phyloP scores from a whole-genome alignment of 73 alveolate species.

The Uronychia binucleata region DNA sequence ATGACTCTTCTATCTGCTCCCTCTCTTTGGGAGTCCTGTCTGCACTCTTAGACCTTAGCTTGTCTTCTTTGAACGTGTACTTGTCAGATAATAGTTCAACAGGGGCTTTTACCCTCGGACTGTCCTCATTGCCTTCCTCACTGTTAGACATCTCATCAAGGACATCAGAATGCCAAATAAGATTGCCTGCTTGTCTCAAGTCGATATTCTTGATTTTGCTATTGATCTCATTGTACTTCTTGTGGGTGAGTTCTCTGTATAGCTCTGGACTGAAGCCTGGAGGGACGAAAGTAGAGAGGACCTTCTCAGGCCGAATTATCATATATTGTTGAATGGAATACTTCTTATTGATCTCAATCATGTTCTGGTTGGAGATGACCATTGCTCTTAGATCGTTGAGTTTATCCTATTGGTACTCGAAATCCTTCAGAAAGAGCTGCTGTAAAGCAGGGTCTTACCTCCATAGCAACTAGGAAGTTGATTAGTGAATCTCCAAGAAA shows the following conservation, averaged over 20 bases:
- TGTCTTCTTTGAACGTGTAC: too few species aligned
- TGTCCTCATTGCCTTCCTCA: too few species aligned
- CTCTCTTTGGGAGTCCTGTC: too few species aligned
- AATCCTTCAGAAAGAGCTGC: not conserved
- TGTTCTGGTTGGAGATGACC: conserved; percentile 1
- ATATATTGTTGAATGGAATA: not conserved
- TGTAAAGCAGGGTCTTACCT: not conserved
- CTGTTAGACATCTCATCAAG: too few species aligned
- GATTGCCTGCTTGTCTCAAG: too few species aligned
- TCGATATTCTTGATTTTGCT: too few species aligned
- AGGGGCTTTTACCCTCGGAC: too few species aligned
- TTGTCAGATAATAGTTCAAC: too few species aligned
- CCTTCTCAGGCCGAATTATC: not conserved
- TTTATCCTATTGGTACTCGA: not conserved
- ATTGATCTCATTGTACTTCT: not conserved
- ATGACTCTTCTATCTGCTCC: too few species aligned
- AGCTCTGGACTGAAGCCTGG: not conserved
- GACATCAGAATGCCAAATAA: too few species aligned
- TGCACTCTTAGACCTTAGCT: too few species aligned
- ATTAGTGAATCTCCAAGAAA: conserved; percentile 25
- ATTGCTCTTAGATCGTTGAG: not conserved
- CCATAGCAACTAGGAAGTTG: not conserved
- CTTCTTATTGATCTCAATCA: conserved; percentile 12
- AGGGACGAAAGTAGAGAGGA: not conserved
- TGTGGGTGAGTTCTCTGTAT: not conserved